Evolutionary conservation across 257 asterid genomes (phyloP).

Genomic region (Mentha longifolia): DNA sequence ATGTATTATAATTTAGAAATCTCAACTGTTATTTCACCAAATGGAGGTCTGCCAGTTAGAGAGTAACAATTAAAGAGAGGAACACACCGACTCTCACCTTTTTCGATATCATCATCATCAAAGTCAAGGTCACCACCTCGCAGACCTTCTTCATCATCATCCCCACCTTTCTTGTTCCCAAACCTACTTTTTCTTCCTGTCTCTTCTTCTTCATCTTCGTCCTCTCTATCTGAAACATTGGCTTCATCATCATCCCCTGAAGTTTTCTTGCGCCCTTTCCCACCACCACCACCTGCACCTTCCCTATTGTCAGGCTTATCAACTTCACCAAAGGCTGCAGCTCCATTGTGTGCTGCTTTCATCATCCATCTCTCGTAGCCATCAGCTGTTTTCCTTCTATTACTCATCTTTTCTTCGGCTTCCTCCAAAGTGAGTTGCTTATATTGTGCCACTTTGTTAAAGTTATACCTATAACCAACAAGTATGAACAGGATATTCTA

Average conservation of each 20-base stretch:
- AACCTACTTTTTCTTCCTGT: conserved; percentile 69
- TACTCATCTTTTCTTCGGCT: conserved; percentile 98
- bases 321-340: conserved; percentile 96
- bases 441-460: conserved; percentile 96
- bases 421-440: conserved; percentile 98
- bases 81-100: conserved; percentile 55
- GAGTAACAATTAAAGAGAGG: not conserved
- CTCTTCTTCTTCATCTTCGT: conserved; percentile 96
- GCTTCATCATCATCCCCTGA: conserved; percentile 82
- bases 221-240: conserved; percentile 87
- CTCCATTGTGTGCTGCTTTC: conserved; percentile 93
- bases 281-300: conserved; percentile 69
- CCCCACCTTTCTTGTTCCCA: conserved; percentile 65
- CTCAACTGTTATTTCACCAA: not conserved
- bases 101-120: conserved; percentile 94
- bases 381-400: conserved; percentile 97
- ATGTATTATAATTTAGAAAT: not conserved
- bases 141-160: conserved; percentile 97
- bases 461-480: conserved; percentile 72
- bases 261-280: conserved; percentile 73
- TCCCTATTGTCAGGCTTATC: conserved; percentile 79
- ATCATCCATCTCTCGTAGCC: conserved; percentile 99
- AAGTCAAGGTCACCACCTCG: conserved; percentile 98
- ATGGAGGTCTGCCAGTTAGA: not conserved
- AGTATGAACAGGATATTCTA: conserved; percentile 19